phyloP scores from a whole-genome alignment of 1,139 yeast genomes.

The Candida sanyaensis region DNA sequence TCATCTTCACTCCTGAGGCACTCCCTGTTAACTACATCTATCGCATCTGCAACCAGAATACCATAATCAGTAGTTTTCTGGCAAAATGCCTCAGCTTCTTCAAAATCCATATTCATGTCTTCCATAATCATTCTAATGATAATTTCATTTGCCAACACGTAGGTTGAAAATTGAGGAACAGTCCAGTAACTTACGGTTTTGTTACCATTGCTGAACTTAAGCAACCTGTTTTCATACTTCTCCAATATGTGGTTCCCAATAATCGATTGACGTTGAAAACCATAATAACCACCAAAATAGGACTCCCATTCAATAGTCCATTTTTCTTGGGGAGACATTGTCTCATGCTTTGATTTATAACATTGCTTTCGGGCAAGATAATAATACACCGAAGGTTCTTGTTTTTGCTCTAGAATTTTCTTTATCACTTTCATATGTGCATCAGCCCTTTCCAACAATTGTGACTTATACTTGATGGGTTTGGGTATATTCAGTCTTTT shows the following conservation, averaged over 20 bases:
- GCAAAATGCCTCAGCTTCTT: constrained; percentile 48
- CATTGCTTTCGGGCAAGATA: constrained; percentile 44
- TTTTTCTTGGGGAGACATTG: constrained; percentile 51
- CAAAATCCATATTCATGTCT: constrained; percentile 39
- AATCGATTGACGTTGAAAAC: constrained; percentile 54
- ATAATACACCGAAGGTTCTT: constrained; percentile 48
- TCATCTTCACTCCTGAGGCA: background rate
- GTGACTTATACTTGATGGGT: constrained; percentile 26
- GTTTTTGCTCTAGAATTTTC: constrained; percentile 44
- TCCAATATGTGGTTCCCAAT: constrained; percentile 43
- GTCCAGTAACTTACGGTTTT: constrained; percentile 64
- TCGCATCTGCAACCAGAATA: constrained; percentile 41
- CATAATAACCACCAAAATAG: constrained; percentile 65
- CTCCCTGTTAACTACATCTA: constrained; percentile 21
- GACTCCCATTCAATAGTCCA: constrained; percentile 45
- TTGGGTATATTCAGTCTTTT: constrained; percentile 24
- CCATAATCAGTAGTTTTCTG: constrained; percentile 60
- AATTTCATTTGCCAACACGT: constrained; percentile 66
- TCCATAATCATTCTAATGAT: constrained; percentile 52
- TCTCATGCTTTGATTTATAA: constrained; percentile 37
- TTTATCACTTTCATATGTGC: constrained; percentile 36
- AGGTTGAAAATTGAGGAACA: constrained; percentile 51
- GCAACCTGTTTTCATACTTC: constrained; percentile 28
- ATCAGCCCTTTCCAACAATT: constrained; percentile 25
- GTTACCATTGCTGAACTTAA: constrained; percentile 27